Conservation (phyloP, 352 stramenopile genomes). For the Phytopythium ostracodes region DNA sequence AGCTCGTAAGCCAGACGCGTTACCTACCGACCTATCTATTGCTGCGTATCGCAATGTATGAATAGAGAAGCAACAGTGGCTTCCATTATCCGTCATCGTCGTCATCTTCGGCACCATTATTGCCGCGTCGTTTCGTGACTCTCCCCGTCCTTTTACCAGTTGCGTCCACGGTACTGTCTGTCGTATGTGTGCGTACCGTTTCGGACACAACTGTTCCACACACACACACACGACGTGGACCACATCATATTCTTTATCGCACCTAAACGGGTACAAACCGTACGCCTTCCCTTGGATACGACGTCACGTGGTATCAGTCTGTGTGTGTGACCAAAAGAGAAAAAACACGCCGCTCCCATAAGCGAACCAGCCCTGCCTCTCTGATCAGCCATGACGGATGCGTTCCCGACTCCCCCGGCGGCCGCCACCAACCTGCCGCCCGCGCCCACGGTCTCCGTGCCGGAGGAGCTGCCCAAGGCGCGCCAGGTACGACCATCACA, state of each 20-base stretch:
- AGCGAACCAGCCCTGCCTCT: background rate
- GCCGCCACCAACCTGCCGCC: constrained; percentile 6
- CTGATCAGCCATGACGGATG: constrained; percentile 3
- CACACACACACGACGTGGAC: background rate
- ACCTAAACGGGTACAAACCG: background rate
- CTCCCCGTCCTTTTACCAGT: background rate
- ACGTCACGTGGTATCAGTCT: background rate
- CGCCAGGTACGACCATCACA: constrained; percentile 24
- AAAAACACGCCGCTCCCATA: constrained; percentile 2
- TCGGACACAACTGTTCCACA: background rate
- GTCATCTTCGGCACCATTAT: too few species aligned
- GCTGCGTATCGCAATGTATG: background rate
- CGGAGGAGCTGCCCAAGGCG: constrained; percentile 35
- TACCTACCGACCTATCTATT: background rate
- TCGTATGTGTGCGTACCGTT: background rate
- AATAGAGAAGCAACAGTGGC: background rate
- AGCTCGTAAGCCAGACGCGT: background rate
- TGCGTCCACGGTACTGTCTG: background rate
- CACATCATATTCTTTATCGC: background rate
- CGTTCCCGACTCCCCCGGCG: constrained; percentile 13
- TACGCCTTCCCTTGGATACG: background rate
- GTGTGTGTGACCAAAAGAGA: background rate
- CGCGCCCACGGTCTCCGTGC: constrained; percentile 15
- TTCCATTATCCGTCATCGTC: too few species aligned
- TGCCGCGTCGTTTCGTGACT: background rate